Percentiles rank a stretch among this genome's conserved stretches.
Conservation (phyloP, 176 grass and related monocot species). For the Oryza australiensis region DNA sequence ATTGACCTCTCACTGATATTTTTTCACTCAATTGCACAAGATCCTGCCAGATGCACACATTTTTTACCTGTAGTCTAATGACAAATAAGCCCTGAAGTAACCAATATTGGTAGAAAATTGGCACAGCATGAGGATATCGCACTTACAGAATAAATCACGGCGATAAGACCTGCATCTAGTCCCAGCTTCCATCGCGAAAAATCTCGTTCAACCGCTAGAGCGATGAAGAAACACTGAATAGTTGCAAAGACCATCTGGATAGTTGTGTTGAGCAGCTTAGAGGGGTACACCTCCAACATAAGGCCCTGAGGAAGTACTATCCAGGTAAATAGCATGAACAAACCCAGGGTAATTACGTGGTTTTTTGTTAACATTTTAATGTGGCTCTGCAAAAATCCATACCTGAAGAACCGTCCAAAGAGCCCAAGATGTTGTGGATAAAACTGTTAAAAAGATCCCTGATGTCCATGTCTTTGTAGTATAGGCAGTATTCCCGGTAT, state of each 20-base stretch:
- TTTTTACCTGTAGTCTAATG: background rate
- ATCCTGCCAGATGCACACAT: background rate
- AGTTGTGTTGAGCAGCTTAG: conserved; percentile 52
- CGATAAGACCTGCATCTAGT: conserved; percentile 29
- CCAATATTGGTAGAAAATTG: background rate
- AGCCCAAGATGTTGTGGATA: conserved; percentile 40
- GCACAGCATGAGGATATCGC: background rate
- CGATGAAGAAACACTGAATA: conserved; percentile 54
- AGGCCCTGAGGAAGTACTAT: conserved; percentile 26
- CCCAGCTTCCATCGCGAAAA: conserved; percentile 53
- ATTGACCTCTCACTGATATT: background rate
- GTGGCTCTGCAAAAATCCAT: background rate
- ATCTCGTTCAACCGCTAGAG: conserved; percentile 51
- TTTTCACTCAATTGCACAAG: background rate
- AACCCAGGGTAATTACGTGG: background rate
- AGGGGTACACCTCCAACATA: conserved; percentile 54
- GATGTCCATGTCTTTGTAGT: conserved; percentile 35
- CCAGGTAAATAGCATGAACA: background rate
- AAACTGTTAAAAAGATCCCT: conserved; percentile 41
- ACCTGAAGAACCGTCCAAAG: conserved; percentile 67
- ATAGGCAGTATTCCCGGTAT: background rate
- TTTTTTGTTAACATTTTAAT: background rate
- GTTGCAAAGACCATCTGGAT: conserved; percentile 51
- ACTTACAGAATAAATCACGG: conserved; percentile 49
- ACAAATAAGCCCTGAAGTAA: background rate